Conservation (phyloP, 2,329 filamentous ascomycete species). For the Amauroascus niger region DNA sequence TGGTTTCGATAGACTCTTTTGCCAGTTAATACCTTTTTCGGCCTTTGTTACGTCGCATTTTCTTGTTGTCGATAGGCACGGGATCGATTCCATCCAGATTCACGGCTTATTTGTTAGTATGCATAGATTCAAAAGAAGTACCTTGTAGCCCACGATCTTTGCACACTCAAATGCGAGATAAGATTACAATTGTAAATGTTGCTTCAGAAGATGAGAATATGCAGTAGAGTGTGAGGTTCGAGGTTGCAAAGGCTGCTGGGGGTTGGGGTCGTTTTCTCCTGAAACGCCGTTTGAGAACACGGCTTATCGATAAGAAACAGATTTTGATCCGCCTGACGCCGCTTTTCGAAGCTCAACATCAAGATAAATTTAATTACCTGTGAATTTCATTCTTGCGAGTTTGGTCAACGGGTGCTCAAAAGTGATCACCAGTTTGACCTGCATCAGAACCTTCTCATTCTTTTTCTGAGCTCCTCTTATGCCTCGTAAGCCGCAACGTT, state of each 20-base stretch:
- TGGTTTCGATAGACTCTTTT: slow-evolving; percentile 1
- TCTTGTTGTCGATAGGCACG: neutral
- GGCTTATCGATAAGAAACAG: slow-evolving; percentile 3
- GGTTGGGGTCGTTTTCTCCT: too few relatives aligned
- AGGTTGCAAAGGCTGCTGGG: too few relatives aligned
- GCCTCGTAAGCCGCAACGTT: slow-evolving; percentile 3
- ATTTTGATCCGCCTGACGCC: neutral
- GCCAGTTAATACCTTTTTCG: neutral
- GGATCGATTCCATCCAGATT: neutral
- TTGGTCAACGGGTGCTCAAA: neutral
- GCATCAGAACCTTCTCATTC: neutral
- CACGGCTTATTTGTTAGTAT: neutral
- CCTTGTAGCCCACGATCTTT: too few relatives aligned
- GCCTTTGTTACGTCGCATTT: neutral
- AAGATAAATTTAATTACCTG: neutral
- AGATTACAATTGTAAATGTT: neutral
- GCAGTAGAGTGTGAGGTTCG: too few relatives aligned
- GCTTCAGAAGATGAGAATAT: neutral
- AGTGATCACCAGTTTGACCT: neutral
- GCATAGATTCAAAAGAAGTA: too few relatives aligned
- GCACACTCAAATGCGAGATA: neutral
- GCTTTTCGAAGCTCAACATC: neutral
- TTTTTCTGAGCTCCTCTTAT: neutral
- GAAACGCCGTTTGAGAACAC: too few relatives aligned
- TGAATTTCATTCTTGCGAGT: neutral